A percentile compares a stretch with the other conserved stretches of the same genome.
These are phyloP conservation scores for Dittrichia graveolens DNA, from an alignment of 129 eudicot species.

Conservation along the genomic window DNA sequence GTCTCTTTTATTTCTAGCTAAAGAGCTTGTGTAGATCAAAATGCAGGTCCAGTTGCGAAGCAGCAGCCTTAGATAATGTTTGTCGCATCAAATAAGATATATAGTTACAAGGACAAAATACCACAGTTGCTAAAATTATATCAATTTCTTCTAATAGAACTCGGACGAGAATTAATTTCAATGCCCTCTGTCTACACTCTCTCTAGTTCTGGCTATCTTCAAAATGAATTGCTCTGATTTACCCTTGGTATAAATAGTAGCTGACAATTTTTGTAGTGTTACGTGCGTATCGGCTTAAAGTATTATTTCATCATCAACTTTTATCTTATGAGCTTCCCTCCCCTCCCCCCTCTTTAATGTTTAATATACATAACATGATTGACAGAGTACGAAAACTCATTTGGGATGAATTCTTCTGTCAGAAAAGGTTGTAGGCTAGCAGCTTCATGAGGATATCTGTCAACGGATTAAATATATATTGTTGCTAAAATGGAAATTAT, in stretches of 20 bases:
- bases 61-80: neutral
- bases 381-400: no score
- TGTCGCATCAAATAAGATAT: neutral
- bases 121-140: neutral
- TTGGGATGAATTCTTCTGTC: no score
- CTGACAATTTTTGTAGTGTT: neutral
- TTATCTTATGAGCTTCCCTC: no score
- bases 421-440: no score
- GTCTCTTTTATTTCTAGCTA: neutral
- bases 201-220: neutral
- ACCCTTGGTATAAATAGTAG: neutral
- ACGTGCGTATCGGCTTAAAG: neutral
- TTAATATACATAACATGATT: no score
- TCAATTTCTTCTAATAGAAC: neutral
- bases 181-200: neutral
- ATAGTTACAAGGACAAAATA: neutral
- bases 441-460: no score
- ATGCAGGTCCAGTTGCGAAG: constrained; percentile 15
- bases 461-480: no score
- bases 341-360: no score
- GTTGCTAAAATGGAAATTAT: no score
- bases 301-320: neutral
- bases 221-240: constrained; percentile 9
- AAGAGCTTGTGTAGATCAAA: constrained; percentile 16
- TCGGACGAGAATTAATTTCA: neutral